A percentile compares a stretch with the other conserved stretches of the same genome.
Evolutionary conservation across 2,329 filamentous ascomycete species (phyloP).

Genomic region (Alternaria sp.): DNA sequence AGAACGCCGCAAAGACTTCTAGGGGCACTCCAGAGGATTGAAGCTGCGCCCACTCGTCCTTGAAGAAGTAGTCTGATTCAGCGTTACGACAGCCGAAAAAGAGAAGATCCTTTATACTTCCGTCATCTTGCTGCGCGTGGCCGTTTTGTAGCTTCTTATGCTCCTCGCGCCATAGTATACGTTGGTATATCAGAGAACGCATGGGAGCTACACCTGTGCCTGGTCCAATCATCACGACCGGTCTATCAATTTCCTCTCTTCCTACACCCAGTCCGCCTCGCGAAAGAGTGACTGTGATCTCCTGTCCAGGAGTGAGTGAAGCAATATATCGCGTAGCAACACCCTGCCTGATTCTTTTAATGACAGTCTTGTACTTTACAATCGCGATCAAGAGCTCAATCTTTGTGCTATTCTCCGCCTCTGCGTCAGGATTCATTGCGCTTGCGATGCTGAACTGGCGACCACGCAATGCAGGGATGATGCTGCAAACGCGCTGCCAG

Average conservation of each 20-base stretch:
- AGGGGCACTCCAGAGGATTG: constrained; percentile 52
- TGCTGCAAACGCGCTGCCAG: constrained; percentile 70
- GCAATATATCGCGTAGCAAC: constrained; percentile 89
- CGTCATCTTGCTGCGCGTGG: background rate
- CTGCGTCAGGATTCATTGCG: constrained; percentile 56
- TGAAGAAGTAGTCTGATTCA: constrained; percentile 80
- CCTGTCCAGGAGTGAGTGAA: constrained; percentile 64
- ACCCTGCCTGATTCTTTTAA: constrained; percentile 82
- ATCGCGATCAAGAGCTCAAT: constrained; percentile 83
- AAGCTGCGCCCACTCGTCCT: constrained; percentile 71
- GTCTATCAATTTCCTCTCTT: constrained; percentile 55
- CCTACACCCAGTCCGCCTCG: constrained; percentile 56
- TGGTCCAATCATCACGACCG: constrained; percentile 79
- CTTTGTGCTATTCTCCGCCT: constrained; percentile 45
- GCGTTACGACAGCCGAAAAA: constrained; percentile 86
- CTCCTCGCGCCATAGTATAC: constrained; percentile 53
- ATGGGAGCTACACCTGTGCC: constrained; percentile 89
- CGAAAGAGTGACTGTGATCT: constrained; percentile 65
- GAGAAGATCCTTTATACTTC: constrained; percentile 56
- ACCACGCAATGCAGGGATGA: constrained; percentile 84
- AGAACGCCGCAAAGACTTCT: constrained; percentile 70
- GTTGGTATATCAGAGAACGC: constrained; percentile 79
- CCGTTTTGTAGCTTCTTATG: background rate
- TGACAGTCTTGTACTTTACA: constrained; percentile 88
- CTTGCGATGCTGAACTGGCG: constrained; percentile 93